These are phyloP conservation scores for Capronia epimyces DNA, from an alignment of 2,329 filamentous ascomycete genomes.

Conservation along the genomic window DNA sequence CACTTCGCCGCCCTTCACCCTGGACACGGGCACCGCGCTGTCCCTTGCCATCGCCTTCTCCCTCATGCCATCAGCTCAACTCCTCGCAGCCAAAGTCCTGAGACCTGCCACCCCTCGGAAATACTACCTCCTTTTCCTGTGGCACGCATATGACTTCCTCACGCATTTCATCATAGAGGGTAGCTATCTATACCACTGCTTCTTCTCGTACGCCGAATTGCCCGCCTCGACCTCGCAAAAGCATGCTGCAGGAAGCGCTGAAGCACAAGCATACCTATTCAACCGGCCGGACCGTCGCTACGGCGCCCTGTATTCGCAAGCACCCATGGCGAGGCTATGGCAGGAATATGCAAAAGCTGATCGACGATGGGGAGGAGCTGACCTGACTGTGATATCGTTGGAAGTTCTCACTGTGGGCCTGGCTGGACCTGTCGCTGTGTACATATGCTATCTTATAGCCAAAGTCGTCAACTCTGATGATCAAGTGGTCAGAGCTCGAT, in stretches of 20 bases:
- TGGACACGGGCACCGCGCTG: constrained; percentile 46
- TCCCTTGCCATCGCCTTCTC: constrained; percentile 52
- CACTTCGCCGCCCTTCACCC: constrained; percentile 31
- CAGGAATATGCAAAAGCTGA: constrained; percentile 63
- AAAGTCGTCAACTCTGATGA: constrained; percentile 28
- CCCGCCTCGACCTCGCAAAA: constrained; percentile 34
- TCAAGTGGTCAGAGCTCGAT: constrained; percentile 24
- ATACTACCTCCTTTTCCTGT: constrained; percentile 68
- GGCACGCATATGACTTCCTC: constrained; percentile 89
- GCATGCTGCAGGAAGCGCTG: constrained; percentile 26
- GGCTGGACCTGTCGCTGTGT: constrained; percentile 54
- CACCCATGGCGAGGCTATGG: constrained; percentile 54
- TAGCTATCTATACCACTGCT: constrained; percentile 87
- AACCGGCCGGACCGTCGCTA: constrained; percentile 52
- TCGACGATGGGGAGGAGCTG: constrained; percentile 54
- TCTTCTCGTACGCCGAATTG: constrained; percentile 60
- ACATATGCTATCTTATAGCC: constrained; percentile 51
- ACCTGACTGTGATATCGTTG: constrained; percentile 54
- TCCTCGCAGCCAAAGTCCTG: constrained; percentile 46
- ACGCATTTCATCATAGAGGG: constrained; percentile 91
- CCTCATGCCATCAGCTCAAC: constrained; percentile 51
- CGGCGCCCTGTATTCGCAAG: constrained; percentile 53
- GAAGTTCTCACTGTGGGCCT: constrained; percentile 58
- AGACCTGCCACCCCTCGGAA: constrained; percentile 54
- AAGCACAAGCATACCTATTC: constrained; percentile 46